Evolutionary conservation across 1,139 yeast species (phyloP), one percentile per base, ranked within the genome.

Genomic region (Meyerozyma elateridarum): DNA sequence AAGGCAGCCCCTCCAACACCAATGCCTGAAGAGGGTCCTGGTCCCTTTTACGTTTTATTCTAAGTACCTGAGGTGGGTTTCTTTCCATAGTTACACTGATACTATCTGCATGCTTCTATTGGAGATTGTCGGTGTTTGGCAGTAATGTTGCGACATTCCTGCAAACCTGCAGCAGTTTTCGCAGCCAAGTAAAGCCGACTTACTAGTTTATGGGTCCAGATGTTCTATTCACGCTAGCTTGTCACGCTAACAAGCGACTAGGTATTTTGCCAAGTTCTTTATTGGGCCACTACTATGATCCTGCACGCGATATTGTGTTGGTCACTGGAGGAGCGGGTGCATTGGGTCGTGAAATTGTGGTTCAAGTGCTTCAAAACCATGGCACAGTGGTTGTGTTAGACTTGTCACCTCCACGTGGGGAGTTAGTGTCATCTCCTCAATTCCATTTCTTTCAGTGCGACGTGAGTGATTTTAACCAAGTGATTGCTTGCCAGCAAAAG

Each of bases 21-120:
- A 89, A 66, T 1, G 96, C 95, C 45, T 84, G 87, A 15, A 89
- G 67, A 1, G 96, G 95, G 43, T 85, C 95, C 48, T 85, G 93
- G 35, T 78, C 79, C 39, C 95, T 70, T 51, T 83, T 81, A 41
- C 97, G 70, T 58, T 89, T 89, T 54, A 89, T 82, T 38, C 96
- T 70, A 32, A 88, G 76, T 13, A 83, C 66, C 36, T 69, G 68
- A 2, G 88, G 89, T 7, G 68, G 70, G 25, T n/a, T n/a, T n/a
- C n/a, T n/a, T n/a, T n/a, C n/a, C n/a, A n/a, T n/a, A n/a, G n/a
- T n/a, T n/a, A n/a, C n/a, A n/a, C n/a, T n/a, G n/a, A n/a, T n/a
- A n/a, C n/a, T n/a, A n/a, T n/a, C n/a, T n/a, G n/a, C n/a, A n/a
- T n/a, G n/a, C n/a, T n/a, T n/a, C n/a, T n/a, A n/a, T n/a, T n/a